phyloP scores from a whole-genome alignment of 2,329 filamentous ascomycete genomes.

The Reticulascus tulasneorum region DNA sequence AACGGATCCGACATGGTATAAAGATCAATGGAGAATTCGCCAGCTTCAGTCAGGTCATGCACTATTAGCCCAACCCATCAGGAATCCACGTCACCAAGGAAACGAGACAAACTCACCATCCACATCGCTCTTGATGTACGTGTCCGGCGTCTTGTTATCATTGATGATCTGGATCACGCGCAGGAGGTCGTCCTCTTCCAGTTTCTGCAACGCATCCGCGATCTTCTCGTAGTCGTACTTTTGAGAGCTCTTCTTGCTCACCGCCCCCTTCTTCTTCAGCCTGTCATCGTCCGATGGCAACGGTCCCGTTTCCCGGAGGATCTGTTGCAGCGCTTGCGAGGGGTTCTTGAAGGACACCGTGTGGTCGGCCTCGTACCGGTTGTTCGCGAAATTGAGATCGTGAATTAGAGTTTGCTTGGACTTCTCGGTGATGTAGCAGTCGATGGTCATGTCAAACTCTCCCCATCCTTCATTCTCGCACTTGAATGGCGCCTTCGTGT shows the following conservation, averaged over 20 bases:
- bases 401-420: slow-evolving; percentile 76
- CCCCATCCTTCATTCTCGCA: slow-evolving; percentile 97
- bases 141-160: slow-evolving; percentile 90
- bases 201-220: slow-evolving; percentile 82
- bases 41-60: slow-evolving; percentile 52
- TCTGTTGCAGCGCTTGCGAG: slow-evolving; percentile 74
- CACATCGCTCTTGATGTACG: slow-evolving; percentile 95
- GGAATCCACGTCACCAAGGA: slow-evolving; percentile 7
- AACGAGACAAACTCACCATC: slow-evolving; percentile 63
- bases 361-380: slow-evolving; percentile 80
- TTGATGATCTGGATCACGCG: slow-evolving; percentile 98
- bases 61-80: slow-evolving; percentile 19
- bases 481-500: slow-evolving; percentile 80
- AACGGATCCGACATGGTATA: slow-evolving; percentile 92
- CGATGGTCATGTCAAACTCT: slow-evolving; percentile 93
- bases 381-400: slow-evolving; percentile 85
- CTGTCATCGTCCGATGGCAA: slow-evolving; percentile 71
- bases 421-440: slow-evolving; percentile 80
- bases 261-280: slow-evolving; percentile 58
- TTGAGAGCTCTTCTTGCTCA: slow-evolving; percentile 74
- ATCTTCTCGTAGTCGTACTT: slow-evolving; percentile 89
- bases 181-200: slow-evolving; percentile 88
- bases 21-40: slow-evolving; percentile 96
- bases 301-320: slow-evolving; percentile 78
- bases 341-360: slow-evolving; percentile 87